Percentiles rank a stretch among this genome's conserved stretches.
Evolutionary conservation across 768 basidiomycete species (phyloP).

Genomic region (Tubosaeta sp.): DNA sequence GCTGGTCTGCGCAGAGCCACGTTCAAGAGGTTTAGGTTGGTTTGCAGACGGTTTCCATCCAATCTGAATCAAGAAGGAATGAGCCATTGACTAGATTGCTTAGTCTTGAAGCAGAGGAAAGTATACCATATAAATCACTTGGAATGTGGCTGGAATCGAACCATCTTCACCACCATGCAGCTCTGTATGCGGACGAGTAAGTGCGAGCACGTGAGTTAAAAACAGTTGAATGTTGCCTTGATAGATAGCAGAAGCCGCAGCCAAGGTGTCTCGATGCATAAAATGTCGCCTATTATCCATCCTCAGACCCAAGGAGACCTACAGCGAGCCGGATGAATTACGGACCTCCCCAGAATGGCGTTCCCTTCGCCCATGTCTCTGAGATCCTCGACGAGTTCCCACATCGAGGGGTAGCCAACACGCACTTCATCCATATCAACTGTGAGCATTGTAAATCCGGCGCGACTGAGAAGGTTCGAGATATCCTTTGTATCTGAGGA

Average conservation of each 20-base stretch:
- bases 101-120: background rate
- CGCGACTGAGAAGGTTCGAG: conserved; percentile 86
- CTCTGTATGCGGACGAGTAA: conserved; percentile 42
- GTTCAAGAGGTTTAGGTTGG: conserved; percentile 62
- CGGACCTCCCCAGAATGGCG: conserved; percentile 78
- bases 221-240: conserved; percentile 49
- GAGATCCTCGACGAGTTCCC: conserved; percentile 93
- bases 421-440: conserved; percentile 94
- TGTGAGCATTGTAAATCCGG: conserved; percentile 90
- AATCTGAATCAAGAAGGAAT: conserved; percentile 43
- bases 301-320: background rate
- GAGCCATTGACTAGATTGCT: background rate
- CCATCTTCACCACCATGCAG: conserved; percentile 84
- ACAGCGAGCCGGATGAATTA: background rate
- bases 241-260: conserved; percentile 92
- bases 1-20: conserved; percentile 58
- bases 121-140: conserved; percentile 88
- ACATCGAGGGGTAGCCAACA: conserved; percentile 90
- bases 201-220: background rate
- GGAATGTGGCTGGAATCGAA: conserved; percentile 89
- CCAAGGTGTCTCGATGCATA: conserved; percentile 79
- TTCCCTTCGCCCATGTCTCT: conserved; percentile 96
- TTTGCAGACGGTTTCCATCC: conserved; percentile 75
- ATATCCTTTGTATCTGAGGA: conserved; percentile 82
- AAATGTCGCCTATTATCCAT: conserved; percentile 48